Evolutionary conservation across 1,284 basidiomycete species (phyloP).

Genomic region (Peniophora sp.): DNA sequence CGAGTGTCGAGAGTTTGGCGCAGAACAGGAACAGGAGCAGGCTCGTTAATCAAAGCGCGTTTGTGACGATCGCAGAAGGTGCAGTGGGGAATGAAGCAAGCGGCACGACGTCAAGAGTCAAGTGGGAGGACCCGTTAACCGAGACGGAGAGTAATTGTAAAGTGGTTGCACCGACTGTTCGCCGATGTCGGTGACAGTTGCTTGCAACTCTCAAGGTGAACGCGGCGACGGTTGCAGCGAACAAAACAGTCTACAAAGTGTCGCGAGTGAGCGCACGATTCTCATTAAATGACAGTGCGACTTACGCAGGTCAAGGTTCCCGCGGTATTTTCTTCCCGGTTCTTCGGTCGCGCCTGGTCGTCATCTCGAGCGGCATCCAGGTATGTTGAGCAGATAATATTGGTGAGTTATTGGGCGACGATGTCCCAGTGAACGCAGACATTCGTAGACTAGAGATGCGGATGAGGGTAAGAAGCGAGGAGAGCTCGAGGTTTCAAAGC

Average conservation of each 20-base stretch:
- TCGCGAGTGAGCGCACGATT: no score
- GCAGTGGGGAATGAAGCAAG: conserved; percentile 10
- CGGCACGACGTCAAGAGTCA: neutral
- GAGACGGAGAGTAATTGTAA: conserved; percentile 2
- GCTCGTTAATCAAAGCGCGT: conserved; percentile 28
- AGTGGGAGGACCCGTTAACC: neutral
- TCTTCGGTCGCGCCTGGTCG: conserved; percentile 7
- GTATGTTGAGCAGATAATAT: conserved; percentile 4
- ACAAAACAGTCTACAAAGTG: conserved; percentile 22
- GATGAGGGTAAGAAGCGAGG: no score
- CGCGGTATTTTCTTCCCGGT: conserved; percentile 8
- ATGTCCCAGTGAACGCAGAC: no score
- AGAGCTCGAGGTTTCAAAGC: no score
- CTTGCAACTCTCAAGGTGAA: conserved; percentile 17
- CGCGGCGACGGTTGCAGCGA: conserved; percentile 19
- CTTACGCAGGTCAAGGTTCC: conserved; percentile 11
- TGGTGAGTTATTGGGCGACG: neutral
- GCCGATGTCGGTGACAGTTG: conserved; percentile 12
- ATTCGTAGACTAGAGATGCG: no score
- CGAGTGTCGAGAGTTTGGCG: conserved; percentile 18
- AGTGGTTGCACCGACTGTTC: conserved; percentile 12
- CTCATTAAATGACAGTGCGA: neutral
- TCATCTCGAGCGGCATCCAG: neutral
- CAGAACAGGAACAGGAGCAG: conserved; percentile 15
- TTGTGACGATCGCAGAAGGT: conserved; percentile 21